phyloP scores from a whole-genome alignment of 768 basidiomycete species.

The Mrakia blollopis region DNA sequence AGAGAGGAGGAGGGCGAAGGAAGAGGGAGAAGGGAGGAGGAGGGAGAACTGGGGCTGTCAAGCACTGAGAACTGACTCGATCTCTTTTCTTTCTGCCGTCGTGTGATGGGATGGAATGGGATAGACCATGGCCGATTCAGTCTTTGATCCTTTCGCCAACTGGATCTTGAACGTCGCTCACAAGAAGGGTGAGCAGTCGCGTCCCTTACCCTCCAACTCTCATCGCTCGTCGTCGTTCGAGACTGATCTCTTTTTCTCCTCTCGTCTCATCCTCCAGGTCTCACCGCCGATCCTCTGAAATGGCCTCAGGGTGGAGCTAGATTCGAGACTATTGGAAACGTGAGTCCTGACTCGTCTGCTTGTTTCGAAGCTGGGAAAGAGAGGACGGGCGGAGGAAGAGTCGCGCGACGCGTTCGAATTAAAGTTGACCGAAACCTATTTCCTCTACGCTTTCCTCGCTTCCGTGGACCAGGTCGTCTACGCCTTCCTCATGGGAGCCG shows the following conservation, averaged over 20 bases:
- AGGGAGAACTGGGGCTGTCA: too few species aligned
- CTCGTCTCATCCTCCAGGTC: constrained; percentile 32
- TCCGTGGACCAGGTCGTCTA: constrained; percentile 57
- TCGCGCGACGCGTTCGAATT: not conserved
- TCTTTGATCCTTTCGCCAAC: constrained; percentile 44
- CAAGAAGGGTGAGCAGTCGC: constrained; percentile 56
- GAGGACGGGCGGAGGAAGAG: not conserved
- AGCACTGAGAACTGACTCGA: not conserved
- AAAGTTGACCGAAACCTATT: not conserved
- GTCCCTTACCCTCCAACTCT: too few species aligned
- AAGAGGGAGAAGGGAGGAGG: not conserved
- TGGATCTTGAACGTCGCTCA: constrained; percentile 61
- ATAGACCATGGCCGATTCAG: constrained; percentile 72
- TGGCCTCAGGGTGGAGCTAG: constrained; percentile 45
- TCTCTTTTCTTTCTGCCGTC: not conserved
- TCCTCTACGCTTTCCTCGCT: not conserved
- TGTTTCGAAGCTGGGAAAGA: not conserved
- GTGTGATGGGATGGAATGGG: too few species aligned
- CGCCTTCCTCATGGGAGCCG: constrained; percentile 71
- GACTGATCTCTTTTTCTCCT: not conserved
- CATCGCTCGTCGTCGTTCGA: too few species aligned
- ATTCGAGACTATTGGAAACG: constrained; percentile 82
- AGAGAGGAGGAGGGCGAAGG: not conserved
- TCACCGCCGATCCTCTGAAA: constrained; percentile 42
- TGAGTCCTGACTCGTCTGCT: constrained; percentile 39